phyloP scores from a whole-genome alignment of 2,329 filamentous ascomycete species.

The Sarocladium brachiariae region DNA sequence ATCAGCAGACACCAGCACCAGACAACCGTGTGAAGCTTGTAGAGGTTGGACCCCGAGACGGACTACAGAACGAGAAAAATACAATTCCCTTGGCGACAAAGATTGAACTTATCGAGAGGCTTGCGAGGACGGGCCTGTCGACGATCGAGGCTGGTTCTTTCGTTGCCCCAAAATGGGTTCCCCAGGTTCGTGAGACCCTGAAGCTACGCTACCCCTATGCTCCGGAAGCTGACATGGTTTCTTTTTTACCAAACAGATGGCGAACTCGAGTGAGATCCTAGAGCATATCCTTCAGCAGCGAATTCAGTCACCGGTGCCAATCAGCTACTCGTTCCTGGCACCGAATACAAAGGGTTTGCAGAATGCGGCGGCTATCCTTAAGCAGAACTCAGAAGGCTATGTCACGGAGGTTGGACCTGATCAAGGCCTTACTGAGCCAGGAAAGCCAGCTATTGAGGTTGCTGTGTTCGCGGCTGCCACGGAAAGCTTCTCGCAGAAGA shows the following conservation, averaged over 20 bases:
- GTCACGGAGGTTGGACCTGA: constrained; percentile 40
- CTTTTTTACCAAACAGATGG: constrained; percentile 54
- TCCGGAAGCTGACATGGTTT: constrained; percentile 11
- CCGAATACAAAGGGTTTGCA: constrained; percentile 70
- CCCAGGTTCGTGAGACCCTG: constrained; percentile 52
- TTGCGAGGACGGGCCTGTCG: constrained; percentile 61
- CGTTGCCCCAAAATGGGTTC: constrained; percentile 78
- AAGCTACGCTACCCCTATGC: neutral
- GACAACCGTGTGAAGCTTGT: constrained; percentile 57
- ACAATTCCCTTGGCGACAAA: constrained; percentile 66
- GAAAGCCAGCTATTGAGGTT: constrained; percentile 54
- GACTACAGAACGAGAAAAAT: constrained; percentile 78
- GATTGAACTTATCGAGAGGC: constrained; percentile 64
- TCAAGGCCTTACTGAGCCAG: constrained; percentile 23
- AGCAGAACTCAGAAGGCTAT: constrained; percentile 41
- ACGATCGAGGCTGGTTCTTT: constrained; percentile 79
- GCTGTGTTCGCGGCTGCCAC: constrained; percentile 79
- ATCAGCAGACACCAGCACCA: constrained; percentile 17
- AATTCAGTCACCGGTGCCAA: constrained; percentile 44
- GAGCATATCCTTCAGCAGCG: constrained; percentile 56
- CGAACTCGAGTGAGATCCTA: constrained; percentile 68
- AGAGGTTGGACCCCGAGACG: constrained; percentile 79
- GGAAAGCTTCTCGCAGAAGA: constrained; percentile 72
- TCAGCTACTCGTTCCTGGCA: constrained; percentile 75
- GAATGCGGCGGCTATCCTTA: constrained; percentile 50